Base-by-base conservation (phyloP, 2,329 filamentous ascomycete genomes). In the Colletotrichum orchidophilum region DNA sequence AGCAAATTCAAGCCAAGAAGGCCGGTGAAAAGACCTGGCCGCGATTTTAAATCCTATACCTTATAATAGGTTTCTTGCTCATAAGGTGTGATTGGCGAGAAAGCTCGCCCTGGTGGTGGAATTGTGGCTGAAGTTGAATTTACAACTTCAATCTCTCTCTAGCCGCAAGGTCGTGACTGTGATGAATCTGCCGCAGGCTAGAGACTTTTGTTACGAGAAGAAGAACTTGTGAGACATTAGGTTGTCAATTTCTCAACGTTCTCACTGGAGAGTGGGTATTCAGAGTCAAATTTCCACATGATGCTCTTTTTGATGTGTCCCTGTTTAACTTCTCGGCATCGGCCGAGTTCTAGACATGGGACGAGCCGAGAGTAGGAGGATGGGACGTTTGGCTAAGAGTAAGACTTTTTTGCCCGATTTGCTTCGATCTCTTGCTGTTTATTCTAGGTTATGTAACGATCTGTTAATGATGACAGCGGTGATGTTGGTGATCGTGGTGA, bases 1-100 rank as follows among this genome's bases (percentile, higher is more conserved):
- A 69, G 46, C 63, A 53, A 61, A 66, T 46, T 57, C 55, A 58
- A 66, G 63, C 55, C 27, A 61, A 61, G 7, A 71, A 68, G 64
- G 60, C 52, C 64, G 62, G 68, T 26, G 3, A 27, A 21, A 35
- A 63, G 33, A 55, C 6, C 64, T 46, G 68, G 64, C 46, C 5
- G 55, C 42, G 55, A 62, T 57, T 31, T 55, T 35, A 12, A 9
- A n/a, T n/a, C n/a, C 21, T 11, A n/a, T 62, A 7, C 24, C 54
- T 58, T n/a, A n/a, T n/a, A n/a, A n/a, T n/a, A n/a, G n/a, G n/a
- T n/a, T n/a, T n/a, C n/a, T n/a, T n/a, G n/a, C n/a, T n/a, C n/a
- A n/a, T n/a, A n/a, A n/a, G n/a, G n/a, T n/a, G n/a, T n/a, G n/a
- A n/a, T n/a, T n/a, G n/a, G n/a, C n/a, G n/a, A n/a, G n/a, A n/a